A percentile compares a stretch with the other conserved stretches of the same genome.
Conservation (phyloP, 768 basidiomycete genomes). For the Russula earlei region DNA sequence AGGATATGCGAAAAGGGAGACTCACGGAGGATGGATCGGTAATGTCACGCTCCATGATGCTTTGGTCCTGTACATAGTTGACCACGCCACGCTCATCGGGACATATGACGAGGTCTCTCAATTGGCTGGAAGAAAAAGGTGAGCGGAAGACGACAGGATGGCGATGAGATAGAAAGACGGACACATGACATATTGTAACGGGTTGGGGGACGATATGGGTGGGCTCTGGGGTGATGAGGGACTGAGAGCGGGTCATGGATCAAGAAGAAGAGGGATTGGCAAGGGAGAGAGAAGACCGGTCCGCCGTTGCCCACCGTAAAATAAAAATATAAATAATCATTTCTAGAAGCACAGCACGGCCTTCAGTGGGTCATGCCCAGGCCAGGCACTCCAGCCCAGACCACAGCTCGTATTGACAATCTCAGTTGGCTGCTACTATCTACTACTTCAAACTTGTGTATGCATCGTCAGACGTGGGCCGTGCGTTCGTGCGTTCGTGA, state of each 20-base stretch:
- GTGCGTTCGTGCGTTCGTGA: conserved; percentile 8
- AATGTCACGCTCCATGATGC: conserved; percentile 56
- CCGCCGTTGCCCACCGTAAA: too few species aligned
- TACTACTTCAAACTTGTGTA: not conserved
- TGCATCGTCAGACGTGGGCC: conserved; percentile 3
- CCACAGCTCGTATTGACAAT: too few species aligned
- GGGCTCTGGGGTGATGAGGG: conserved; percentile 38
- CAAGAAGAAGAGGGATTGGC: not conserved
- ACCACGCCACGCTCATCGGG: conserved; percentile 56
- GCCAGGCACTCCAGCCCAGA: too few species aligned
- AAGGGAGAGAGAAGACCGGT: too few species aligned
- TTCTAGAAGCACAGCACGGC: too few species aligned
- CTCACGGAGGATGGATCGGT: conserved; percentile 38
- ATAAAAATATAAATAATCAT: too few species aligned
- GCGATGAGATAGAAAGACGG: conserved; percentile 9
- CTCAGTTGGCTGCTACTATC: too few species aligned
- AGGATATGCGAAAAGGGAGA: conserved; percentile 3
- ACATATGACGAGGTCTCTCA: conserved; percentile 71
- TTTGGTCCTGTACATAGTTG: conserved; percentile 45
- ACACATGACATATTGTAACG: conserved; percentile 59
- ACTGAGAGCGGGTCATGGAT: conserved; percentile 43
- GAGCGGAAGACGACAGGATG: conserved; percentile 2
- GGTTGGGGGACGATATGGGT: conserved; percentile 33
- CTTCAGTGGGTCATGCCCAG: too few species aligned
- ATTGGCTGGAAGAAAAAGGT: conserved; percentile 39